Evolutionary conservation across 2,329 filamentous ascomycete species (phyloP), one percentile per base, ranked within the genome.

Genomic region (Fusarium nelsonii): DNA sequence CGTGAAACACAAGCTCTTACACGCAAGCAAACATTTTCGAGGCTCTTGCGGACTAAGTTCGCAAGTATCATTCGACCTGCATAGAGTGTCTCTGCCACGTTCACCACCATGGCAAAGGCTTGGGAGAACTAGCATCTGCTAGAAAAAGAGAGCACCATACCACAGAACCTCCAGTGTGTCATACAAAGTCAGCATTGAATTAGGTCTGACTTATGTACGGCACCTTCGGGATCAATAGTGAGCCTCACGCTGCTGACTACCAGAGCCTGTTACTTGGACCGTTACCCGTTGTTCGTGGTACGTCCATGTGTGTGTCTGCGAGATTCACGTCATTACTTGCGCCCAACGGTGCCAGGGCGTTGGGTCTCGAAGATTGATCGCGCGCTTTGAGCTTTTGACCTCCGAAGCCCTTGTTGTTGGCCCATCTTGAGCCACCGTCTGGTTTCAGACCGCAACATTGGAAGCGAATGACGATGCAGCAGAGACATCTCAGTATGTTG

Each of bases 321-420:
- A 58, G 30, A 33, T 32, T 58, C 64, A 65, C 61, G 70, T 63
- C 68, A 69, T 73, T 61, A 55, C 55, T 49, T 51, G 57, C 45
- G 48, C 48, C 55, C 36, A 58, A 58, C 50, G 40, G 65, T 52
- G 57, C 54, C 48, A 59, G 61, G 41, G 23, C 44, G 40, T 39
- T 33, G 20, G 46, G 45, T 53, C 53, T 64, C 37, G 56, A 58
- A 46, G 40, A 58, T 40, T 50, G 58, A 65, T 65, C 55, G 28
- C 18, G n/a, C 11, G 28, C 28, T 23, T 61, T 54, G 45, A 52
- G 33, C 16, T 45, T 56, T 48, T 32, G 43, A 46, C n/a, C 43
- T 32, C 32, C 50, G 41, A 51, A 58, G 44, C 52, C 40, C 43
- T 58, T 45, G 37, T 61, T 48, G 40, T 37, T 37, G 67, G 64